Conservation (phyloP, 2,329 filamentous ascomycete genomes). For the Fusarium tuaranense region DNA sequence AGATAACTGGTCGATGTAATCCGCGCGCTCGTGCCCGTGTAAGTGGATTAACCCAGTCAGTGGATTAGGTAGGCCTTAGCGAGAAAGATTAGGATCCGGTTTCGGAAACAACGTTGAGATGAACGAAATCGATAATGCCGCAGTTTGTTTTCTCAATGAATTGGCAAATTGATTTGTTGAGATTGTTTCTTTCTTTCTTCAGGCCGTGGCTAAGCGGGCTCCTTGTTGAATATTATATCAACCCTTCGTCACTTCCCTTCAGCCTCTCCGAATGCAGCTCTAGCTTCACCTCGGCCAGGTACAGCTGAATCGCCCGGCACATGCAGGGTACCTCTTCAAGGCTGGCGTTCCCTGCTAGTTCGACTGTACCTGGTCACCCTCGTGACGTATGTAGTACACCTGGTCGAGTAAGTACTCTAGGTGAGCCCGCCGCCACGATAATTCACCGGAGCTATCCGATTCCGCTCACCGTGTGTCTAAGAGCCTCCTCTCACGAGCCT, state of each 20-base stretch:
- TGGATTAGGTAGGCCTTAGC: not conserved
- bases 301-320: not conserved
- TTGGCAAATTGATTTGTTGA: not conserved
- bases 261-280: not conserved
- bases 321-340: not conserved
- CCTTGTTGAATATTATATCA: conserved; percentile 19
- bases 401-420: not conserved
- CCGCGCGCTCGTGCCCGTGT: conserved; percentile 1
- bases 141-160: no score
- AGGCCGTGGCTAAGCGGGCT: conserved; percentile 20
- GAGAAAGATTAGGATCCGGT: not conserved
- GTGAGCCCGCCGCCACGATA: conserved; percentile 40
- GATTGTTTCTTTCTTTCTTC: not conserved
- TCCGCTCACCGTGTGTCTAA: conserved; percentile 20
- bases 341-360: not conserved
- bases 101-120: not conserved
- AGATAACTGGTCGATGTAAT: conserved; percentile 13
- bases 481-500: conserved; percentile 17
- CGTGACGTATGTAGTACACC: not conserved
- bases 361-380: conserved; percentile 10
- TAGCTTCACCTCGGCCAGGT: conserved; percentile 6
- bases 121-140: no score
- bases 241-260: conserved; percentile 21
- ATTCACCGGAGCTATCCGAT: conserved; percentile 37
- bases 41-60: conserved; percentile 1